A percentile compares a stretch with the other conserved stretches of the same genome.
Evolutionary conservation across 2,329 filamentous ascomycete species (phyloP).

Genomic region (Plectosphaerella sp.): DNA sequence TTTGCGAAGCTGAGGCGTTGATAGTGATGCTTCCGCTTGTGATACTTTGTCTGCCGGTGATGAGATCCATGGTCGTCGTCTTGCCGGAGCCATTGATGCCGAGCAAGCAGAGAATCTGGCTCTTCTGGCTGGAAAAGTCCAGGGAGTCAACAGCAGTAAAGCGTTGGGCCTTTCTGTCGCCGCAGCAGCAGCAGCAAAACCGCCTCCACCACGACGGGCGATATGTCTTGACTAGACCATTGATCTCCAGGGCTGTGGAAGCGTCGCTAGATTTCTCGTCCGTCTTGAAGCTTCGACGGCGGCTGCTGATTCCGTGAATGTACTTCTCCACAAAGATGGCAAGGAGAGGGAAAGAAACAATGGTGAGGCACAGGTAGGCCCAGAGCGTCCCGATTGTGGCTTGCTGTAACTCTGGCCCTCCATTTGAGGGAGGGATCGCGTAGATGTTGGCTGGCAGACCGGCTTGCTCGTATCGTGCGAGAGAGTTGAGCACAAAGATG

Average conservation of each 20-base stretch:
- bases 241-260: background rate
- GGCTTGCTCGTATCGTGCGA: constrained; percentile 14
- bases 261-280: constrained; percentile 24
- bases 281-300: constrained; percentile 35
- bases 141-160: constrained; percentile 51
- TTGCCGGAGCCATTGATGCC: constrained; percentile 60
- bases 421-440: constrained; percentile 13
- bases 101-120: constrained; percentile 62
- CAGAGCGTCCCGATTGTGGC: background rate
- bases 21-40: constrained; percentile 60
- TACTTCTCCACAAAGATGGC: background rate
- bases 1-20: constrained; percentile 39
- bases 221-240: constrained; percentile 17
- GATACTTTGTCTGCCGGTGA: constrained; percentile 20
- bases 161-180: constrained; percentile 6
- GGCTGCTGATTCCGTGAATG: constrained; percentile 46
- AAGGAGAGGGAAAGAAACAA: background rate
- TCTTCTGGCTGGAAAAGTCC: constrained; percentile 30
- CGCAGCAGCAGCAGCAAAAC: constrained; percentile 17
- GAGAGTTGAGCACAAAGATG: constrained; percentile 19
- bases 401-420: constrained; percentile 14
- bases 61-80: constrained; percentile 39
- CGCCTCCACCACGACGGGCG: constrained; percentile 14
- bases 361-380: background rate
- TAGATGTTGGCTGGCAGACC: constrained; percentile 11